Conservation (phyloP, 2,329 filamentous ascomycete genomes). For the Geosmithia morbida region DNA sequence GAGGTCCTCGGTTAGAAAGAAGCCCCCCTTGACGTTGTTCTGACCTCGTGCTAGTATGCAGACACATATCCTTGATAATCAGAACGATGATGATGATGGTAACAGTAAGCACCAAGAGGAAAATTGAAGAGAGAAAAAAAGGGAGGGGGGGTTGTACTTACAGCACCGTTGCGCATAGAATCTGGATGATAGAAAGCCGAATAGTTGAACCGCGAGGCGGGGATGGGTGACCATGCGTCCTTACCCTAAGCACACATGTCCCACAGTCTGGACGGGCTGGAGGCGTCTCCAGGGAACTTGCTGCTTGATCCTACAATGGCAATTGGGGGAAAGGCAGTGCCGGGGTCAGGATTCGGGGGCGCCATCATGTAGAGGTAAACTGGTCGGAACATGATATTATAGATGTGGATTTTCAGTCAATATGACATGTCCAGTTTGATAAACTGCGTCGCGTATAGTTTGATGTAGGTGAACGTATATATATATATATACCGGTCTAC, state of each 20-base stretch:
- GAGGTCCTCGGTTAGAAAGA: slow-evolving; percentile 7
- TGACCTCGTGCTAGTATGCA: slow-evolving; percentile 5
- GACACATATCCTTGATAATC: not conserved
- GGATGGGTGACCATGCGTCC: slow-evolving; percentile 4
- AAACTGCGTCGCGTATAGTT: too few relatives aligned
- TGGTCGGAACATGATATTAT: too few relatives aligned
- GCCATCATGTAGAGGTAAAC: not conserved
- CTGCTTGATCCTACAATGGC: slow-evolving; percentile 10
- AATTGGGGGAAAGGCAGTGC: slow-evolving; percentile 1
- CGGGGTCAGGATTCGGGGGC: not conserved
- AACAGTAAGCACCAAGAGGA: too few relatives aligned
- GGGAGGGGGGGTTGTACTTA: not conserved
- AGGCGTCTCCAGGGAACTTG: slow-evolving; percentile 7
- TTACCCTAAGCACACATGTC: slow-evolving; percentile 6
- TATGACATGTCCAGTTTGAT: too few relatives aligned
- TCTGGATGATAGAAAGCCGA: slow-evolving; percentile 5
- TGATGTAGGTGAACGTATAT: too few relatives aligned
- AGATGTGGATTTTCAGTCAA: too few relatives aligned
- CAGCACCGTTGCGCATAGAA: not conserved
- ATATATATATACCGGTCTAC: too few relatives aligned
- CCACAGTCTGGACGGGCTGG: slow-evolving; percentile 9
- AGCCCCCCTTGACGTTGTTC: slow-evolving; percentile 11
- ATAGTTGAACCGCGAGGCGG: slow-evolving; percentile 4
- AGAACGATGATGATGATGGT: too few relatives aligned
- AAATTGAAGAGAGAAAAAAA: too few relatives aligned